Evolutionary conservation across 2,329 filamentous ascomycete species (phyloP).

Genomic region (Lasiodiplodia citricola): DNA sequence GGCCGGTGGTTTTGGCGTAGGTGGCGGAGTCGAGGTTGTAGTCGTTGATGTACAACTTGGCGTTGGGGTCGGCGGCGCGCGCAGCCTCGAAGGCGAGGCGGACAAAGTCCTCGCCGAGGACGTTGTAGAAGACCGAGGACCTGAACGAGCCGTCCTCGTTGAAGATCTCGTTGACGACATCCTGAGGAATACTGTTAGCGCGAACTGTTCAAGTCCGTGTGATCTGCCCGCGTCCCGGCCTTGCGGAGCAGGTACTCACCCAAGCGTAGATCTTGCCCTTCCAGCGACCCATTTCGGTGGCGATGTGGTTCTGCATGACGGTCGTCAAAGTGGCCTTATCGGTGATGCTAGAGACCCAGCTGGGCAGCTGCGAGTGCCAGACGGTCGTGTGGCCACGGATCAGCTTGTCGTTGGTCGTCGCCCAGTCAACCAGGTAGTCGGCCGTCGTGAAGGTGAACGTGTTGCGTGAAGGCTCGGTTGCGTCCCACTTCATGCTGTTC

Average conservation of each 20-base stretch:
- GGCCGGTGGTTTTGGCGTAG: slow-evolving; percentile 62
- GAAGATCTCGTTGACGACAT: slow-evolving; percentile 71
- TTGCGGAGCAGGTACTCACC: slow-evolving; percentile 37
- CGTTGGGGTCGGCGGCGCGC: slow-evolving; percentile 67
- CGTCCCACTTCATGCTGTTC: slow-evolving; percentile 74
- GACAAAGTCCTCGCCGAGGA: slow-evolving; percentile 74
- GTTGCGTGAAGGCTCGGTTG: slow-evolving; percentile 55
- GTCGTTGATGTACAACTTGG: slow-evolving; percentile 79
- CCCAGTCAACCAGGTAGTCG: slow-evolving; percentile 66
- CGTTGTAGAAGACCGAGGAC: slow-evolving; percentile 66
- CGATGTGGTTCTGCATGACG: slow-evolving; percentile 66
- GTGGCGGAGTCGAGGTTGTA: slow-evolving; percentile 65
- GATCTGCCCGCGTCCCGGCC: neutral
- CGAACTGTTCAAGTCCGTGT: slow-evolving; percentile 30
- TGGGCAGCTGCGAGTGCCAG: slow-evolving; percentile 61
- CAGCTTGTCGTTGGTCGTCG: slow-evolving; percentile 60
- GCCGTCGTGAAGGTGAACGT: slow-evolving; percentile 62
- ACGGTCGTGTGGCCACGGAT: slow-evolving; percentile 70
- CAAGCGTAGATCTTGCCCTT: slow-evolving; percentile 68
- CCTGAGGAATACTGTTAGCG: slow-evolving; percentile 33
- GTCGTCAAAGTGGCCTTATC: slow-evolving; percentile 58
- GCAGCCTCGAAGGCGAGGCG: slow-evolving; percentile 73
- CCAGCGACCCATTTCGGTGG: slow-evolving; percentile 62
- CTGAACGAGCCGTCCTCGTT: slow-evolving; percentile 65
- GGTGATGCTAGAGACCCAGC: slow-evolving; percentile 64